Percentiles rank a stretch among this genome's conserved stretches.
These are phyloP conservation scores for Fomitopsis schrenkii DNA, from an alignment of 1,284 basidiomycete species.

Conservation along the genomic window DNA sequence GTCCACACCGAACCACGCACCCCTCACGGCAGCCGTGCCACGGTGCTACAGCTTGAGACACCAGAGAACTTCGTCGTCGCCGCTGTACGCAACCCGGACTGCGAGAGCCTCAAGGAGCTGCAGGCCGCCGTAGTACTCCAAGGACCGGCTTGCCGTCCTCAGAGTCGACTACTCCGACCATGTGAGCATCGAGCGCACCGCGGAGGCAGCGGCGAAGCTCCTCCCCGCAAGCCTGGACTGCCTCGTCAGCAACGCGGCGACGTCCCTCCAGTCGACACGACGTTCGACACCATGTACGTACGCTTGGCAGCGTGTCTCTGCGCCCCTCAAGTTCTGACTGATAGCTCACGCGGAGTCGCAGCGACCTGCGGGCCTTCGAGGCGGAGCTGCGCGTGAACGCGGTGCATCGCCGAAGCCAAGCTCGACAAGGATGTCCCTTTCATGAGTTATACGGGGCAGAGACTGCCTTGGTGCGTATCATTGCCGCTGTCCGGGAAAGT, in stretches of 20 bases:
- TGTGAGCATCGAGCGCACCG: background rate
- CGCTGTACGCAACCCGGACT: background rate
- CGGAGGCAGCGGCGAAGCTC: background rate
- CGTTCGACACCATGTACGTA: background rate
- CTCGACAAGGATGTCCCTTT: too few relatives aligned
- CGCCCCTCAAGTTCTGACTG: too few relatives aligned
- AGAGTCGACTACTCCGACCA: background rate
- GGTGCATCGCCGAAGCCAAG: too few relatives aligned
- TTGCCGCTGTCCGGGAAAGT: too few relatives aligned
- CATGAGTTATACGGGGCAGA: too few relatives aligned
- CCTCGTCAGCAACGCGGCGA: background rate
- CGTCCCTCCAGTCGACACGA: background rate
- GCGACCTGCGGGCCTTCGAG: background rate
- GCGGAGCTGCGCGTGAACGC: background rate
- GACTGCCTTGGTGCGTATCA: too few relatives aligned
- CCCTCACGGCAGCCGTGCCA: too few relatives aligned
- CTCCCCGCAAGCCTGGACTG: slow-evolving; percentile 1
- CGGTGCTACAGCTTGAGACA: background rate
- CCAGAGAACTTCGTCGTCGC: background rate
- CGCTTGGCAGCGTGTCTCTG: too few relatives aligned
- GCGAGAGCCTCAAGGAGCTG: background rate
- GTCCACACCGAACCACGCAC: background rate
- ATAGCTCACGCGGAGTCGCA: background rate
- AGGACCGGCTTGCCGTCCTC: background rate
- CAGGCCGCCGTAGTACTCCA: background rate